These are phyloP conservation scores for Ceratocystiopsis brevicomis DNA, from an alignment of 2,329 filamentous ascomycete genomes.

Conservation along the genomic window DNA sequence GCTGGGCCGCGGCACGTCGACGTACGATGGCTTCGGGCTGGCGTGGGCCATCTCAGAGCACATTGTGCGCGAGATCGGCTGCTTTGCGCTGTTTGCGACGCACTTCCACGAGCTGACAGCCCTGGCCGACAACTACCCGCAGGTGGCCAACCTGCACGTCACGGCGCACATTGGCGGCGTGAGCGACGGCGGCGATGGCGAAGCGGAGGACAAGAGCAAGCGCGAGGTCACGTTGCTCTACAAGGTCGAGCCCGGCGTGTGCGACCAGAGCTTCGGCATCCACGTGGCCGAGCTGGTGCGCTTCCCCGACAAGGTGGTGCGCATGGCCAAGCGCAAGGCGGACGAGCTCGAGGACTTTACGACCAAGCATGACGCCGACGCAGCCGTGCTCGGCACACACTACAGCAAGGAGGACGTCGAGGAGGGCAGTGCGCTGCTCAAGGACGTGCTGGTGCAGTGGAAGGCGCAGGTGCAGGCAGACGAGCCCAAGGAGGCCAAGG, in stretches of 20 bases:
- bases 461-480: conserved; percentile 48
- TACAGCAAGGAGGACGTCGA: conserved; percentile 78
- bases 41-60: conserved; percentile 98
- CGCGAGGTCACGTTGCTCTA: conserved; percentile 89
- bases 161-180: conserved; percentile 68
- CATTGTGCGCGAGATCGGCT: conserved; percentile 86
- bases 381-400: conserved; percentile 25
- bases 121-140: conserved; percentile 65
- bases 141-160: conserved; percentile 86
- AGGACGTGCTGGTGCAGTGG: conserved; percentile 68
- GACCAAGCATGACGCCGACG: conserved; percentile 45
- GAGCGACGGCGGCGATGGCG: conserved; percentile 15
- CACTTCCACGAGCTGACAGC: conserved; percentile 97
- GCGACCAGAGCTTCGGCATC: conserved; percentile 94
- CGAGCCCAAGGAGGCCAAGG: conserved; percentile 47
- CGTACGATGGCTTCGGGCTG: conserved; percentile 96
- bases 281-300: conserved; percentile 93
- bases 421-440: conserved; percentile 68
- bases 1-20: conserved; percentile 86
- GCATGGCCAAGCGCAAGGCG: conserved; percentile 97
- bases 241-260: conserved; percentile 88
- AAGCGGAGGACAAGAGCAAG: conserved; percentile 27
- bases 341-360: conserved; percentile 96
- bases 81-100: conserved; percentile 87
- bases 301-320: conserved; percentile 91